Evolutionary conservation across 805 yeast genomes (phyloP), one percentile per base, ranked within the genome.

Genomic region (Clavispora carvajalis): DNA sequence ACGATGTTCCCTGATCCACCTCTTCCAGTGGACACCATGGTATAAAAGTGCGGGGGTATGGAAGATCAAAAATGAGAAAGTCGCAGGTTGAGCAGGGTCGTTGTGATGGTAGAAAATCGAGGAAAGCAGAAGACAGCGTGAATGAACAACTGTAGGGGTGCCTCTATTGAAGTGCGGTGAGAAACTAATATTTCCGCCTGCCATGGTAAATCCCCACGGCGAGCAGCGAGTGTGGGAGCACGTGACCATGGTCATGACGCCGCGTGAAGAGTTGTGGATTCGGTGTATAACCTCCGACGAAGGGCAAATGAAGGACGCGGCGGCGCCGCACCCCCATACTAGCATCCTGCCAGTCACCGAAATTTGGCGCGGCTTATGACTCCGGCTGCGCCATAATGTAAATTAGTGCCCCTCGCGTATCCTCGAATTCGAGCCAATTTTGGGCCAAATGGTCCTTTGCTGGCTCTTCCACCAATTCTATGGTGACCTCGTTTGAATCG

Each of bases 1-100:
- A 38, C 47, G 34, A 62, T 60, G 40, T 63, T 64, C 7, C 68
- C 69, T 17, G 69, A 62, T n/a, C 68, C 69, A 17, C 68, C 68
- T 49, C 69, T 54, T 33, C 69, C 69, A 12, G 69, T 64, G 11
- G 67, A 59, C 37, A 46, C 45, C 51, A 47, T 47, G 28, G 12
- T 22, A 10, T 3, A 28, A 17, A 24, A 23, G 29, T 34, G 37
- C 22, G 36, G 37, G 37, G 37, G 29, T 12, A 23, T 23, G 11
- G 26, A 11, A 23, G 10, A 23, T 23, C 26, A n/a, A n/a, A 25
- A n/a, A 25, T n/a, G 7, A 3, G 31, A 4, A 7, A 11, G 16
- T 11, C 8, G 16, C 19, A 15, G 16, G 31, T 7, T 5, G 11
- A 24, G 23, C 23, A 22, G 8, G 23, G 23, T 8, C 7, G 16